Conservation (phyloP, 306 rosid genomes). For the Morella rubra region DNA sequence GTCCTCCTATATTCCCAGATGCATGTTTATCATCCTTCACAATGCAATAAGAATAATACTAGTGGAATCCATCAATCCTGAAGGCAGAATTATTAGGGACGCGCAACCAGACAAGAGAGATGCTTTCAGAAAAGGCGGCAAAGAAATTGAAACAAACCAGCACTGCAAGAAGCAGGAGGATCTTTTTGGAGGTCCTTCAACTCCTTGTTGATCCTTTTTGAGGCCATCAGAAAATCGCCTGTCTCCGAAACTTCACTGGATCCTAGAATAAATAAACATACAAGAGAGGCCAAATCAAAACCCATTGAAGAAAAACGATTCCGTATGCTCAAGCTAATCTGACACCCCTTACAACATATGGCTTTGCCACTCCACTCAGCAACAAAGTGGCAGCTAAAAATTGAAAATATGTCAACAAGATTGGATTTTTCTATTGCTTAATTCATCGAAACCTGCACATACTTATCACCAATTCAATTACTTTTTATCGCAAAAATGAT, state of each 20-base stretch:
- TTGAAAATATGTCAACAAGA: not conserved
- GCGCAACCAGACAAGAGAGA: not conserved
- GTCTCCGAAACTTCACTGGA: not conserved
- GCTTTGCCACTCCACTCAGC: not conserved
- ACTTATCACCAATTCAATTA: not conserved
- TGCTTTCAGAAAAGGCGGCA: not conserved
- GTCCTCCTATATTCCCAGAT: not conserved
- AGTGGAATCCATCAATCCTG: not conserved
- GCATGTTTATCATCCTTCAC: not conserved
- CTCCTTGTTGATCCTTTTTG: conserved; percentile 51
- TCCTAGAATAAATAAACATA: not conserved
- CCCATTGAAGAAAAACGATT: not conserved
- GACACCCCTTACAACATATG: not conserved
- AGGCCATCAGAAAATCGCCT: conserved; percentile 33
- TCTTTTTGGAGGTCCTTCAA: conserved; percentile 54
- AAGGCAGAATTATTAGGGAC: not conserved
- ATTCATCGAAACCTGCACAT: not conserved
- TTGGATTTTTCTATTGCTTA: no score
- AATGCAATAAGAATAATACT: not conserved
- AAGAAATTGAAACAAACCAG: conserved; percentile 28
- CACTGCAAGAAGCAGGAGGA: conserved; percentile 55
- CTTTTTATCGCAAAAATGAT: not conserved
- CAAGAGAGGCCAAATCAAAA: not conserved
- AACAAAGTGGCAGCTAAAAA: not conserved
- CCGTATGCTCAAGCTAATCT: not conserved